Evolutionary conservation across 1,284 basidiomycete genomes (phyloP).

Genomic region (Xanthoconium separans): DNA sequence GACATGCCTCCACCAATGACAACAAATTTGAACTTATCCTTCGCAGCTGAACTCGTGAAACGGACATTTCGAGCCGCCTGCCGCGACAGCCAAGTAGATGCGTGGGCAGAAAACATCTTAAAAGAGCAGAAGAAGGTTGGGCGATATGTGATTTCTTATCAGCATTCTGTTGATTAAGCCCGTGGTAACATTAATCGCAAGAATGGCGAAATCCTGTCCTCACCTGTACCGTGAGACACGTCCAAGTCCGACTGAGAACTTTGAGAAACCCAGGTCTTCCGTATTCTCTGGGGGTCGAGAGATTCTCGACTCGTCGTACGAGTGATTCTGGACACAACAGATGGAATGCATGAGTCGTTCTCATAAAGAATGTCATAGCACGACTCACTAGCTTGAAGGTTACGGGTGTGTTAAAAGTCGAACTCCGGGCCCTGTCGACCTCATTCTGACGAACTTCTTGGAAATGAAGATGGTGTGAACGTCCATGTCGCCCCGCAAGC

Average conservation of each 20-base stretch:
- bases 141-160: neutral
- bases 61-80: slow-evolving; percentile 20
- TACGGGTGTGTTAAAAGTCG: neutral
- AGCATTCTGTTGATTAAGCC: slow-evolving; percentile 2
- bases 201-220: slow-evolving; percentile 16
- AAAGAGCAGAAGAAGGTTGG: neutral
- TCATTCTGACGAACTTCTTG: neutral
- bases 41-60: slow-evolving; percentile 40
- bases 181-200: slow-evolving; percentile 12
- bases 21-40: slow-evolving; percentile 58
- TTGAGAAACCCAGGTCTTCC: neutral
- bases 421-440: too few relatives aligned
- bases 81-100: slow-evolving; percentile 3
- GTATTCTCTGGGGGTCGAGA: neutral
- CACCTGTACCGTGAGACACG: slow-evolving; percentile 5
- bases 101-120: slow-evolving; percentile 15
- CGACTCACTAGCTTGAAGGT: neutral
- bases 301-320: neutral
- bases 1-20: slow-evolving; percentile 65
- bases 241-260: neutral
- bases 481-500: too few relatives aligned
- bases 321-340: neutral
- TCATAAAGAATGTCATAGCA: neutral
- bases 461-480: neutral
- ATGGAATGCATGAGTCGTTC: neutral